phyloP scores from a whole-genome alignment of 257 asterid species.

The Paraleonurus japonicus region DNA sequence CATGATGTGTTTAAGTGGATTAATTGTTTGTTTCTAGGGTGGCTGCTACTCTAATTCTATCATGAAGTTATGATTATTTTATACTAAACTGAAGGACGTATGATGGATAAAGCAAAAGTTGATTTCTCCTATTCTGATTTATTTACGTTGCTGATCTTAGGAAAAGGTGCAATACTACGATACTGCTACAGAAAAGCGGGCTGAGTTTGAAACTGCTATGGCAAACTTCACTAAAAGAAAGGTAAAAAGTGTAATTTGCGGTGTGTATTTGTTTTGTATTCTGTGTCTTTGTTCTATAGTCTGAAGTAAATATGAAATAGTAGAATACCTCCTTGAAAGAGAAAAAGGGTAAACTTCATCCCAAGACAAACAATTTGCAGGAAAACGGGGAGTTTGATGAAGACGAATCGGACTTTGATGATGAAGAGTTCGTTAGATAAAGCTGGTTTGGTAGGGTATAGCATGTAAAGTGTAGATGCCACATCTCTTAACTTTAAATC shows the following conservation, averaged over 20 bases:
- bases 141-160: conserved; percentile 36
- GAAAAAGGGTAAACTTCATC: neutral
- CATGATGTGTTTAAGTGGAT: conserved; percentile 12
- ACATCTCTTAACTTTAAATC: conserved; percentile 15
- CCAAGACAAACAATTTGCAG: conserved; percentile 41
- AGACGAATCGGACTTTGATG: conserved; percentile 39
- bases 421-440: conserved; percentile 56
- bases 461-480: conserved; percentile 24
- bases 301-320: neutral
- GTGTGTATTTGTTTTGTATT: neutral
- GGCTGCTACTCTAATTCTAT: neutral
- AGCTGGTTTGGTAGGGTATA: conserved; percentile 7
- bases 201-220: conserved; percentile 82
- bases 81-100: neutral
- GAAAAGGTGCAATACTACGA: conserved; percentile 89
- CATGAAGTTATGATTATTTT: neutral
- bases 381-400: conserved; percentile 72
- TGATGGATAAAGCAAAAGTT: neutral
- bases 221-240: conserved; percentile 55
- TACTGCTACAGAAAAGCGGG: conserved; percentile 87
- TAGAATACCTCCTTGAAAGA: neutral
- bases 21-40: neutral
- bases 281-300: neutral
- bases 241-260: conserved; percentile 34
- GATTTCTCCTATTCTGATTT: conserved; percentile 6